phyloP scores from a whole-genome alignment of 192 early-diverging fungal species.

The Rhizophagus sp. region DNA sequence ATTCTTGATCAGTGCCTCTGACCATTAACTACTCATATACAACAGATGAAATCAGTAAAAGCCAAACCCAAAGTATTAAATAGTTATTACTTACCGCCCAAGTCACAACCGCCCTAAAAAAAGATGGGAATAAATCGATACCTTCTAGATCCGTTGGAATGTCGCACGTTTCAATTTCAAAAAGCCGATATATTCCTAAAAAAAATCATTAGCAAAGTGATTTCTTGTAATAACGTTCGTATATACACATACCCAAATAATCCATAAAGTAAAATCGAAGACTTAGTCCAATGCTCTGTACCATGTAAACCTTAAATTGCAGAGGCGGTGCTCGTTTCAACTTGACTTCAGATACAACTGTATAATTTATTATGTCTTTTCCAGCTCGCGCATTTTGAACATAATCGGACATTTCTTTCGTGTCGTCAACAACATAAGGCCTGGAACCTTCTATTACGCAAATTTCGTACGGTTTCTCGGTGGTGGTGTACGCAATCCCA shows the following conservation, averaged over 20 bases:
- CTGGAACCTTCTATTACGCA: constrained; percentile 21
- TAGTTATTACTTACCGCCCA: constrained; percentile 26
- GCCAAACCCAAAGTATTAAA: constrained; percentile 17
- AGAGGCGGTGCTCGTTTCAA: constrained; percentile 16
- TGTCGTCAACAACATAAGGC: constrained; percentile 6
- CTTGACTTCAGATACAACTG: constrained; percentile 25
- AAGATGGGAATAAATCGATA: constrained; percentile 23
- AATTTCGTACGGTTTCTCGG: constrained; percentile 23
- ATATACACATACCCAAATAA: constrained; percentile 24
- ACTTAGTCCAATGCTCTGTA: constrained; percentile 22
- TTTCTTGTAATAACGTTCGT: constrained; percentile 1
- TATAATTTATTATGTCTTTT: constrained; percentile 31
- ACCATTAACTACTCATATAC: constrained; percentile 25
- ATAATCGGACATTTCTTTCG: constrained; percentile 25
- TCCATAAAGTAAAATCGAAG: constrained; percentile 29
- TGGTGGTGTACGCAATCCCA: constrained; percentile 12
- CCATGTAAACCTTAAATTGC: constrained; percentile 12
- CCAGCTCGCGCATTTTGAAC: constrained; percentile 16
- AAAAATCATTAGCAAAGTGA: not conserved
- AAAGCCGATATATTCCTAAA: constrained; percentile 18
- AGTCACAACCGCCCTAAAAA: constrained; percentile 18
- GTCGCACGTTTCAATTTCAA: constrained; percentile 28
- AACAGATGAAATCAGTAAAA: constrained; percentile 27
- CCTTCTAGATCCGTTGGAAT: constrained; percentile 6
- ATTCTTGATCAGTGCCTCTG: constrained; percentile 23